Base-by-base conservation (phyloP, 257 asterid genomes). In the Mitragyna speciosa region DNA sequence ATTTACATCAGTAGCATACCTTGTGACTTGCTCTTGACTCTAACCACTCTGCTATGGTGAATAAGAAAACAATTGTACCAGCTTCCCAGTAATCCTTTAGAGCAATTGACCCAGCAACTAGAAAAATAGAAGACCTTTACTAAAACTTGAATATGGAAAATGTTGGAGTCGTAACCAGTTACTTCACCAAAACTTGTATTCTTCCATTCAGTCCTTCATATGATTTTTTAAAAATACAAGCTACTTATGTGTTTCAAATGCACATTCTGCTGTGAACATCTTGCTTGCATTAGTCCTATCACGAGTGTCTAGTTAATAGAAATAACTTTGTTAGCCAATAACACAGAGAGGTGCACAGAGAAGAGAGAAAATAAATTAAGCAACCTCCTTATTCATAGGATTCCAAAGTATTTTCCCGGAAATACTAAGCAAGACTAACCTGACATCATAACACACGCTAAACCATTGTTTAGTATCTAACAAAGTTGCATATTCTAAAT, bases 31-130 rank as follows among this genome's bases (percentile, higher is more conserved):
- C 99, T 73, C 93, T 87, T 24, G 92, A 83, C 82, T 95, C 98
- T 22, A 95, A 84, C 99, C 99, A 95, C 39, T 95, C 94, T 6
- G 97, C 92, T 70, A 87, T 91, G 45, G 96, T 85, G 68, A 95
- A 95, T 31, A 95, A 83, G 72, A 95, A 95, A 12, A 95, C 97
- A 52, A 95, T 93, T 1, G 98, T 89, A 1, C 83, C 98, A 56
- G 99, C 99, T 87, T 95, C 99, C 98, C 94, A 91, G 82, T 88
- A 95, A 75, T 95, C 98, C 5, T 76, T 82, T 33, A 95, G 85
- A 76, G 85, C 96, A 58, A 90, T 77, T 15, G 99, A 93, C 78
- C 99, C 99, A 2, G 76, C 86, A 84, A 95, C 99, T 93, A 92
- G 80, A 83, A 45, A 2, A 20, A 20, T 39, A 47, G 7, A 4